phyloP scores from a whole-genome alignment of 108 stramenopile species.

The Conticribra guillardii region DNA sequence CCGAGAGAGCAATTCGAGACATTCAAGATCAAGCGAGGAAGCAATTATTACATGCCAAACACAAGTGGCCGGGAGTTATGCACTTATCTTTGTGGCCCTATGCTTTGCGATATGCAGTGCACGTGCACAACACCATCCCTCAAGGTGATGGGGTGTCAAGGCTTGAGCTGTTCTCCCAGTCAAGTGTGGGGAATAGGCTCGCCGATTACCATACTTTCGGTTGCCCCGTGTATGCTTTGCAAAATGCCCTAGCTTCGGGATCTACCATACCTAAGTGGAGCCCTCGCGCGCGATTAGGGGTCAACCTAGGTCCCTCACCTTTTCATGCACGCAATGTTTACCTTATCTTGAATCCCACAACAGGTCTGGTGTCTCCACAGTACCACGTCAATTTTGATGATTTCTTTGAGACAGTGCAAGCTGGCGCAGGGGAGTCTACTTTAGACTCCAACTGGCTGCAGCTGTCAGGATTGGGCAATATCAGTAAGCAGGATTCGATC shows the following conservation, averaged over 20 bases:
- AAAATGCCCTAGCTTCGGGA: conserved; percentile 22
- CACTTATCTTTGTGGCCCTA: conserved; percentile 22
- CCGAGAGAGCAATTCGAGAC: conserved; percentile 28
- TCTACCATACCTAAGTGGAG: conserved; percentile 49
- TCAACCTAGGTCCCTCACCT: conserved; percentile 45
- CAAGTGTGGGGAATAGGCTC: background rate
- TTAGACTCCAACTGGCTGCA: background rate
- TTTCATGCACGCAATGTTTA: conserved; percentile 42
- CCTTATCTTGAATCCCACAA: conserved; percentile 28
- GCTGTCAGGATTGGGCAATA: background rate
- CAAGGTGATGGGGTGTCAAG: conserved; percentile 14
- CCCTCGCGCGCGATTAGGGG: conserved; percentile 26
- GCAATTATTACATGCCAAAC: conserved; percentile 17
- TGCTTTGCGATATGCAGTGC: conserved; percentile 11
- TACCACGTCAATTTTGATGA: conserved; percentile 42
- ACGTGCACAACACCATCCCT: conserved; percentile 11
- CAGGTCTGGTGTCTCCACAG: conserved; percentile 47
- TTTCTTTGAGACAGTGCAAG: conserved; percentile 34
- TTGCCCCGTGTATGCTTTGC: conserved; percentile 45
- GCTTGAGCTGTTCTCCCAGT: conserved; percentile 12
- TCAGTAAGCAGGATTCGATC: background rate
- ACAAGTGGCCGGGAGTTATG: conserved; percentile 16
- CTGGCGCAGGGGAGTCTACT: background rate
- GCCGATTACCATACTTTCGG: conserved; percentile 33
- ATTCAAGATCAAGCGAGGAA: conserved; percentile 28